Percentiles rank a stretch among this genome's conserved stretches.
Conservation (phyloP, 1,139 yeast genomes). For the Kurtzmaniella natalensis region DNA sequence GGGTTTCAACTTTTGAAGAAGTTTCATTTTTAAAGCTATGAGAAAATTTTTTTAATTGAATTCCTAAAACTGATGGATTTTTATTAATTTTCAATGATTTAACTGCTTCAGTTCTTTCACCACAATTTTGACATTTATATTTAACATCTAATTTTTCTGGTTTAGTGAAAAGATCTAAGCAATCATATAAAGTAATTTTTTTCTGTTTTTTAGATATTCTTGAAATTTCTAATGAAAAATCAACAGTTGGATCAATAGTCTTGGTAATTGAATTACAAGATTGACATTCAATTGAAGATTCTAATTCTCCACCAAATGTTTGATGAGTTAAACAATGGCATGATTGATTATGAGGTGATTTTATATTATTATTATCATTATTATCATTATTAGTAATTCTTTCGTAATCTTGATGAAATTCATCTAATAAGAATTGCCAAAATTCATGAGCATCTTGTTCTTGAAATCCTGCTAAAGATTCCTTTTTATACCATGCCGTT, state of each 20-base stretch:
- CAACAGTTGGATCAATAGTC: slow-evolving; percentile 87
- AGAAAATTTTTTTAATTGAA: slow-evolving; percentile 86
- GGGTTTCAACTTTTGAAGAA: slow-evolving; percentile 72
- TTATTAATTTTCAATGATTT: slow-evolving; percentile 67
- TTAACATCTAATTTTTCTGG: slow-evolving; percentile 71
- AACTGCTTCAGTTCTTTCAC: slow-evolving; percentile 54
- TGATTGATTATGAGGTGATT: slow-evolving; percentile 10
- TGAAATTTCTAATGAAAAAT: slow-evolving; percentile 70
- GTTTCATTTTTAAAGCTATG: slow-evolving; percentile 54
- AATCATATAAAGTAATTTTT: slow-evolving; percentile 46
- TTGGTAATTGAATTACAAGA: slow-evolving; percentile 60
- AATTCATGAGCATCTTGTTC: slow-evolving; percentile 99
- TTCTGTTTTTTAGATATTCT: slow-evolving; percentile 16
- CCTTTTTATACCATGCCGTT: slow-evolving; percentile 81
- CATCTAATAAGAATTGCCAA: slow-evolving; percentile 85
- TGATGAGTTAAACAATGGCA: slow-evolving; percentile 82
- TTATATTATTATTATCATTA: neutral
- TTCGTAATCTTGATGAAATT: slow-evolving; percentile 60
- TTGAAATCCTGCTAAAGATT: slow-evolving; percentile 85
- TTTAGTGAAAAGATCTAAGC: slow-evolving; percentile 72
- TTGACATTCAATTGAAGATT: slow-evolving; percentile 70
- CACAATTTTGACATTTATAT: slow-evolving; percentile 68
- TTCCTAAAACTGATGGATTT: slow-evolving; percentile 72
- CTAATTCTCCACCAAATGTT: slow-evolving; percentile 71
- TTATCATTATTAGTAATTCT: slow-evolving; percentile 11